Conservation (phyloP, 768 basidiomycete species). For the Scleroderma citrinum region DNA sequence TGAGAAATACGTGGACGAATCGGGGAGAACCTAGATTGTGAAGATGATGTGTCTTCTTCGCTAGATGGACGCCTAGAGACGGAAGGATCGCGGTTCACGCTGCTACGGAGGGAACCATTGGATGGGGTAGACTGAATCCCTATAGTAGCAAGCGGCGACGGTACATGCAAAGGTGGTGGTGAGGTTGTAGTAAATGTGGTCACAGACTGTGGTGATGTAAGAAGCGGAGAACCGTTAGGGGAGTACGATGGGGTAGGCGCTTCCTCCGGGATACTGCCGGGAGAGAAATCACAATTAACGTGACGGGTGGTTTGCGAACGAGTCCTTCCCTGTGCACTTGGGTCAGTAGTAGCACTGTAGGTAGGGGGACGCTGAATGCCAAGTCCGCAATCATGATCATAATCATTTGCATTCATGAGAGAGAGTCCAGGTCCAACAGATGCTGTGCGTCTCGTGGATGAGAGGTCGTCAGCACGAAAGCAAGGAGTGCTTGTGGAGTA, state of each 20-base stretch:
- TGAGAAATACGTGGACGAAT: neutral
- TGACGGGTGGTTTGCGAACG: constrained; percentile 7
- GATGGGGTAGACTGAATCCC: neutral
- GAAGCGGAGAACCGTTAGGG: neutral
- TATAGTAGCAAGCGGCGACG: neutral
- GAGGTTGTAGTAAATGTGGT: neutral
- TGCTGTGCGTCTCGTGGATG: constrained; percentile 18
- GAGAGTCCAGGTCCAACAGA: constrained; percentile 21
- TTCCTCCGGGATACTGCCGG: neutral
- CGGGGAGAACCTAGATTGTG: neutral
- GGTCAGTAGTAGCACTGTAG: neutral
- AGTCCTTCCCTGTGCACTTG: neutral
- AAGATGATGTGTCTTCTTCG: constrained; percentile 21
- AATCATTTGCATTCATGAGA: neutral
- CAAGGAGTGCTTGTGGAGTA: constrained; percentile 68
- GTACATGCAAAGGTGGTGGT: neutral
- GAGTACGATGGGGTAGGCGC: neutral
- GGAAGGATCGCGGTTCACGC: neutral
- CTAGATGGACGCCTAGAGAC: constrained; percentile 35
- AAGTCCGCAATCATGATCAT: neutral
- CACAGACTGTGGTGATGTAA: too few species aligned
- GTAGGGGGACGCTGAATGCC: neutral
- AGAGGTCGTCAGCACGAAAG: constrained; percentile 57
- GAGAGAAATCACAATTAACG: neutral
- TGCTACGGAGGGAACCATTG: constrained; percentile 2